Evolutionary conservation across 345 rosid species (phyloP).

Genomic region (Garcia nutans): DNA sequence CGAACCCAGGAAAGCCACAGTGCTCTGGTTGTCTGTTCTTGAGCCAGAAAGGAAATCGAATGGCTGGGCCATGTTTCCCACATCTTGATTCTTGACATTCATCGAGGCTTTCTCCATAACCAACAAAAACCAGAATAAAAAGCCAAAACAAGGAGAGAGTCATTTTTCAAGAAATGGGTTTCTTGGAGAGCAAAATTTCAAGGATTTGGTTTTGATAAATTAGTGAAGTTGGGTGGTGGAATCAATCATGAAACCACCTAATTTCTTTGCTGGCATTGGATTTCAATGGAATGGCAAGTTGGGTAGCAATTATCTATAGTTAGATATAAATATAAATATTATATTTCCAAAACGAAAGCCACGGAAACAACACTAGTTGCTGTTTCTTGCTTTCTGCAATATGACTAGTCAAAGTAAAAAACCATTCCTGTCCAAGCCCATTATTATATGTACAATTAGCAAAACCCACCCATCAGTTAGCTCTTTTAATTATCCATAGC

Average conservation of each 20-base stretch:
- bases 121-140: background rate
- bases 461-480: too few species aligned
- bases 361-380: too few species aligned
- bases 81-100: conserved; percentile 11
- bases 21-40: conserved; percentile 8
- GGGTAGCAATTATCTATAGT: too few species aligned
- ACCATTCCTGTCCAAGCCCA: too few species aligned
- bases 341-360: too few species aligned
- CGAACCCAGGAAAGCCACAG: conserved; percentile 21
- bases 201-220: background rate
- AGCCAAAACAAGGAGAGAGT: background rate
- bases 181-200: background rate
- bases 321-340: too few species aligned
- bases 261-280: too few species aligned
- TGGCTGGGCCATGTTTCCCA: background rate
- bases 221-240: background rate
- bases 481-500: too few species aligned
- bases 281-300: too few species aligned
- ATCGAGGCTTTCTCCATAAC: background rate
- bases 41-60: conserved; percentile 21
- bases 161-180: background rate
- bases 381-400: background rate
- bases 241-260: too few species aligned
- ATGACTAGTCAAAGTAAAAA: background rate
- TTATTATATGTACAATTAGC: too few species aligned